Conservation (phyloP, 1,284 basidiomycete genomes). For the Cystobasidium slooffiae region DNA sequence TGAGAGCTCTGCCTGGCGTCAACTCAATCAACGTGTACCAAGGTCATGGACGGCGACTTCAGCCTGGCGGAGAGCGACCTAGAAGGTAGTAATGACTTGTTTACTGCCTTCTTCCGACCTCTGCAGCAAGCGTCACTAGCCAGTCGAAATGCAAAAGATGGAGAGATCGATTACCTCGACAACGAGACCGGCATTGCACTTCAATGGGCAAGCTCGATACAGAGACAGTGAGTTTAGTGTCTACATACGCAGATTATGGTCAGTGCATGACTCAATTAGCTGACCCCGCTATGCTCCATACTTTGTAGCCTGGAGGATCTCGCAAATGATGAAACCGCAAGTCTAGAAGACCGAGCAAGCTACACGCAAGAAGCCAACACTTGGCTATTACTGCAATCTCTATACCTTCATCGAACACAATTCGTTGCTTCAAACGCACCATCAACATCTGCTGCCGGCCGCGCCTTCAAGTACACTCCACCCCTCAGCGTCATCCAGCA, state of each 20-base stretch:
- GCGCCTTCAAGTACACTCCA: conserved; percentile 75
- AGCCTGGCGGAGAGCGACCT: background rate
- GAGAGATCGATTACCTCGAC: conserved; percentile 47
- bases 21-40: background rate
- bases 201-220: conserved; percentile 44
- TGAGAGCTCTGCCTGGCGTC: background rate
- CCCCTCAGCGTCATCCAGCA: conserved; percentile 72
- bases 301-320: conserved; percentile 50
- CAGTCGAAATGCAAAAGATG: conserved; percentile 30
- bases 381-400: conserved; percentile 75
- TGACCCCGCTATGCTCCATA: conserved; percentile 28
- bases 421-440: conserved; percentile 3
- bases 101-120: conserved; percentile 46
- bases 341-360: conserved; percentile 59
- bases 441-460: conserved; percentile 10
- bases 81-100: conserved; percentile 43
- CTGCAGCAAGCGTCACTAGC: conserved; percentile 45
- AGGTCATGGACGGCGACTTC: conserved; percentile 1
- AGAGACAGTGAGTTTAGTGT: conserved; percentile 43
- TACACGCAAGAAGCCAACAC: conserved; percentile 70
- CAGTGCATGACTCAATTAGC: background rate
- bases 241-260: background rate
- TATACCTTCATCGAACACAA: conserved; percentile 57
- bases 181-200: conserved; percentile 47
- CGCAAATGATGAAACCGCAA: conserved; percentile 64